phyloP scores from a whole-genome alignment of 2,329 filamentous ascomycete genomes.

The Fusarium brevicatenulatum region DNA sequence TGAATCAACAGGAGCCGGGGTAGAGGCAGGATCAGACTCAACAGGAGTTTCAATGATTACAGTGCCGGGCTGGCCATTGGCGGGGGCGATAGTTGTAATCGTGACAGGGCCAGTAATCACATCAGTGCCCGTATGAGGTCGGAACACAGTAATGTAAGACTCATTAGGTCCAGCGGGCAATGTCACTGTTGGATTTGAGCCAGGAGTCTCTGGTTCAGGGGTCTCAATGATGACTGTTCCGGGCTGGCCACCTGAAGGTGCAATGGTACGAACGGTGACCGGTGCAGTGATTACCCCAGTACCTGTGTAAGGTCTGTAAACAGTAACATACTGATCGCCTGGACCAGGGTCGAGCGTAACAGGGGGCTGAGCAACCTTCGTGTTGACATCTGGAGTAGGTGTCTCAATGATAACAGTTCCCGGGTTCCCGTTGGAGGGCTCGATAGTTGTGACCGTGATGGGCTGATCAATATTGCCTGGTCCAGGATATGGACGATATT shows the following conservation, averaged over 20 bases:
- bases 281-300: slow-evolving; percentile 14
- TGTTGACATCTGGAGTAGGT: slow-evolving; percentile 10
- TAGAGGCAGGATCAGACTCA: neutral
- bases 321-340: slow-evolving; percentile 13
- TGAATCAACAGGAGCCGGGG: neutral
- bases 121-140: slow-evolving; percentile 16
- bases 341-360: slow-evolving; percentile 18
- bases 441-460: slow-evolving; percentile 25
- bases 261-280: slow-evolving; percentile 18
- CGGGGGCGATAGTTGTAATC: slow-evolving; percentile 17
- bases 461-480: slow-evolving; percentile 17
- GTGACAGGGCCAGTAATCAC: slow-evolving; percentile 17
- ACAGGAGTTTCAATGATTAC: slow-evolving; percentile 27
- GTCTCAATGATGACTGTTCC: slow-evolving; percentile 32
- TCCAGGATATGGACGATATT: slow-evolving; percentile 25
- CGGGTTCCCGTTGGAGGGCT: slow-evolving; percentile 10
- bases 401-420: slow-evolving; percentile 30
- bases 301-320: slow-evolving; percentile 25
- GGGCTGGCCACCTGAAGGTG: slow-evolving; percentile 5
- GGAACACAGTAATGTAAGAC: slow-evolving; percentile 26
- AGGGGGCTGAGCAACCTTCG: slow-evolving; percentile 13
- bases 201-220: neutral
- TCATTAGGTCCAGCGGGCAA: slow-evolving; percentile 17
- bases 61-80: slow-evolving; percentile 17
- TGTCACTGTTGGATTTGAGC: slow-evolving; percentile 20